These are phyloP conservation scores for Calonectria pseudoturangicola DNA, from an alignment of 2,329 filamentous ascomycete species.

Conservation along the genomic window DNA sequence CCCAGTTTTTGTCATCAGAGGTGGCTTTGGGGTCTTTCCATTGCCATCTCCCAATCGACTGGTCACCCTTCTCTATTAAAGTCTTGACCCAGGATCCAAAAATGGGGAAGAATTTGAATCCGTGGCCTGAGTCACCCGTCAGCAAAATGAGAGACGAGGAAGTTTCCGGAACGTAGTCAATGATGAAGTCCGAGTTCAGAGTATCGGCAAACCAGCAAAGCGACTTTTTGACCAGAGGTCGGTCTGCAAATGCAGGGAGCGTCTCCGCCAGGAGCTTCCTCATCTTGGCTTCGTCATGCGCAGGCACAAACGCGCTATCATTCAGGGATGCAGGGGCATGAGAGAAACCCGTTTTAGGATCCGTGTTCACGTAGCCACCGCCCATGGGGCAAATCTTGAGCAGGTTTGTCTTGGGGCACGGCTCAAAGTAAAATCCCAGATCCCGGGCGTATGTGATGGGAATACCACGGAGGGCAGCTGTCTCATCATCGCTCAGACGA, in stretches of 20 bases:
- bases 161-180: constrained; percentile 74
- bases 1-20: constrained; percentile 51
- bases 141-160: constrained; percentile 67
- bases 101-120: constrained; percentile 78
- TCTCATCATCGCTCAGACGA: constrained; percentile 73
- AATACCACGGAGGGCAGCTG: constrained; percentile 71
- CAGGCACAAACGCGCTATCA: constrained; percentile 29
- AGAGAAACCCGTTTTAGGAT: constrained; percentile 33
- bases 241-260: constrained; percentile 38
- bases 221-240: constrained; percentile 39
- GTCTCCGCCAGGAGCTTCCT: constrained; percentile 38
- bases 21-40: constrained; percentile 65
- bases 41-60: constrained; percentile 68
- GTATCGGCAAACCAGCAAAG: constrained; percentile 81
- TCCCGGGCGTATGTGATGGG: constrained; percentile 77
- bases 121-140: constrained; percentile 77
- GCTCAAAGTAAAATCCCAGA: constrained; percentile 80
- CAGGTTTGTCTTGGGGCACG: constrained; percentile 62
- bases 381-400: constrained; percentile 40
- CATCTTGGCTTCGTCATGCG: constrained; percentile 32
- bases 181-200: constrained; percentile 74
- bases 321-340: constrained; percentile 11
- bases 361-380: constrained; percentile 37
- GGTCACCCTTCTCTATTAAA: constrained; percentile 61
- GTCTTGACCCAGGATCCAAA: constrained; percentile 72